Evolutionary conservation across 2,329 filamentous ascomycete species (phyloP), one percentile per base, ranked within the genome.

Genomic region (Myotisia sp.): DNA sequence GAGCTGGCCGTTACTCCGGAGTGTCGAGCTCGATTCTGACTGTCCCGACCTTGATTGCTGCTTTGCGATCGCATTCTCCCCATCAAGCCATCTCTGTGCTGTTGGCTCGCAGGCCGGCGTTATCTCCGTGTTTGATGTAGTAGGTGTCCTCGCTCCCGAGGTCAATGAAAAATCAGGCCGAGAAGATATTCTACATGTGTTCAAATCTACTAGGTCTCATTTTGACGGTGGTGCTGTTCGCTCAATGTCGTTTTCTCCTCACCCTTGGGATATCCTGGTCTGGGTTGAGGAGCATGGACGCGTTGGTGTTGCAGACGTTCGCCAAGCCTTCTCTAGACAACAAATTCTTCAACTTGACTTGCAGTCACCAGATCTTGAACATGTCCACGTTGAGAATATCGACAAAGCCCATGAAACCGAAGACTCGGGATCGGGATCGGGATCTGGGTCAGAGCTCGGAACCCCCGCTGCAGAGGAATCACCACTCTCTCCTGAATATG

Each of bases 181-280:
- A 34, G 69, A 79, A 39, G 69, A 80, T 1, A 68, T 92, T 29
- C 59, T 93, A 23, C 77, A 76, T 14, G 71, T 77, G 6, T 84
- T 95, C 48, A 71, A 71, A 38, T 86, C 85, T 10, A 86, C 85
- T 1, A 68, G 83, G 40, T 73, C 82, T 0, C 69, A 71, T 39
- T 68, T 65, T n/a, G 68, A 73, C 14, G 67, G 71, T 13, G 87
- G 87, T 27, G 85, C 87, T 20, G 76, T 95, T 34, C 73, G 90
- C 41, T 83, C 85, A 41, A 92, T 95, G 80, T 70, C 79, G 1
- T 98, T 98, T 52, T 85, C 82, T 3, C 86, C 87, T 1, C 80
- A 81, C 1, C 83, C 86, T 0, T 87, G 79, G 65, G 87, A 94
- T 51, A 70, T 98, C 12, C 63, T 98, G 26, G 80, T 92, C 5